phyloP scores from a whole-genome alignment of 2,329 filamentous ascomycete genomes.

The Lecanicillium sp. region DNA sequence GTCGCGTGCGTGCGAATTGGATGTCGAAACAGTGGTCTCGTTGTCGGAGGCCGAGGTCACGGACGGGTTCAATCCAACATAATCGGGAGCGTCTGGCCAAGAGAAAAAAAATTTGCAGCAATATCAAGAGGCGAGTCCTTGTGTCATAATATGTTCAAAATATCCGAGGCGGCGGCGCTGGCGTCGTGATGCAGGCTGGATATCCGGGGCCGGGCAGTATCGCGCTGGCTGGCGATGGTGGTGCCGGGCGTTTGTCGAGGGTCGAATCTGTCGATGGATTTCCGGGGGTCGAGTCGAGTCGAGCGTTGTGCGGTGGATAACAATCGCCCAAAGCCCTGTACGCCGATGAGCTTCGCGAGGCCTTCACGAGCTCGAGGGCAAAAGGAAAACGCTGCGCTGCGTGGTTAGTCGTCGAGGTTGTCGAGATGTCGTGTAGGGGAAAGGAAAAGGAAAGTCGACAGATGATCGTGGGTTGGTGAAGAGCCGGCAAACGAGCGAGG shows the following conservation, averaged over 20 bases:
- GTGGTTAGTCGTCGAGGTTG: constrained; percentile 7
- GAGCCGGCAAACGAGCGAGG: no score
- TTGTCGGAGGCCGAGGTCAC: not conserved
- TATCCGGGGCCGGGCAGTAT: no score
- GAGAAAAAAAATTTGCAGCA: not conserved
- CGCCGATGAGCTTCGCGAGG: constrained; percentile 4
- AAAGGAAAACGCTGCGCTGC: constrained; percentile 3
- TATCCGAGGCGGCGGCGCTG: no score
- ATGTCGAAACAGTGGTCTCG: constrained; percentile 1
- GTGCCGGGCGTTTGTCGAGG: not conserved
- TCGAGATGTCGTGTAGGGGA: not conserved
- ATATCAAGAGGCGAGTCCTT: no score
- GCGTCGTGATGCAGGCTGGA: no score
- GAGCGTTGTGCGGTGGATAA: not conserved
- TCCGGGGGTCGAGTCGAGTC: not conserved
- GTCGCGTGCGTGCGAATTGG: constrained; percentile 1
- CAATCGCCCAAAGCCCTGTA: constrained; percentile 1
- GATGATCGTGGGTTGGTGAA: no score
- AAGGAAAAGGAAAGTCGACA: no score
- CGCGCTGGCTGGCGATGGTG: no score
- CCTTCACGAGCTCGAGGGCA: constrained; percentile 6
- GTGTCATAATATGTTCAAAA: no score
- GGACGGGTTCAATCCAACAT: constrained; percentile 5
- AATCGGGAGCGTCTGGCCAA: constrained; percentile 5
- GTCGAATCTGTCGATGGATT: no score